Percentiles rank a stretch among this genome's conserved stretches.
Conservation (phyloP, 1,284 basidiomycete genomes). For the Marasmius fiardii region DNA sequence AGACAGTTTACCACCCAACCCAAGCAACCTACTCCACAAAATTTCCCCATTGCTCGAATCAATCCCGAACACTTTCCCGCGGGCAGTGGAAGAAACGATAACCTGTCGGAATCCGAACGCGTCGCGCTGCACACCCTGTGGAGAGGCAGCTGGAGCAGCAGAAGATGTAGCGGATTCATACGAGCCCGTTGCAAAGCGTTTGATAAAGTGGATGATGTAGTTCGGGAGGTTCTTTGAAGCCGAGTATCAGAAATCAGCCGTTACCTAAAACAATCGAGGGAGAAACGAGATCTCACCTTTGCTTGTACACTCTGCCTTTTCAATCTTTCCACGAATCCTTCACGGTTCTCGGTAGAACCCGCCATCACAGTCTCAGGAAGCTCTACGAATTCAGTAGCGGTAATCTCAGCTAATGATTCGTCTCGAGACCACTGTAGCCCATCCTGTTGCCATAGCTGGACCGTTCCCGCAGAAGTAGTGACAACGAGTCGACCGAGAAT, state of each 20-base stretch:
- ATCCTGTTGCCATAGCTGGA: constrained; percentile 75
- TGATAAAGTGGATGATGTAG: constrained; percentile 65
- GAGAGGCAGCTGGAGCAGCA: constrained; percentile 31
- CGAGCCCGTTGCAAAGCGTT: constrained; percentile 72
- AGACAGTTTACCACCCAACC: constrained; percentile 55
- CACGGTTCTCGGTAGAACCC: constrained; percentile 38
- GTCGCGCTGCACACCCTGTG: constrained; percentile 53
- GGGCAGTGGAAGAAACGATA: constrained; percentile 67
- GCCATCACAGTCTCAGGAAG: constrained; percentile 64
- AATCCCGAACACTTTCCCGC: constrained; percentile 81
- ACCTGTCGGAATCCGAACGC: constrained; percentile 88
- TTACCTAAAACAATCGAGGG: too few relatives aligned
- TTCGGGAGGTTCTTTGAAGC: constrained; percentile 63
- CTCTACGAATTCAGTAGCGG: constrained; percentile 71
- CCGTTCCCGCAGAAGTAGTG: constrained; percentile 74
- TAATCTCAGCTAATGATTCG: constrained; percentile 72
- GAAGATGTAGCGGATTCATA: constrained; percentile 51
- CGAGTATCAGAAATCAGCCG: constrained; percentile 2
- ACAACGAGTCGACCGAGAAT: constrained; percentile 53
- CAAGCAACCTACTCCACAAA: constrained; percentile 73
- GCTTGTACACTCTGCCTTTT: constrained; percentile 61
- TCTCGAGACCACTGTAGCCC: constrained; percentile 77
- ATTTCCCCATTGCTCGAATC: constrained; percentile 77
- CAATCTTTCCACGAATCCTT: constrained; percentile 57
- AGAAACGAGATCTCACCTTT: constrained; percentile 48